These are phyloP conservation scores for Rubia yunnanensis DNA, from an alignment of 257 asterid genomes.

Conservation along the genomic window DNA sequence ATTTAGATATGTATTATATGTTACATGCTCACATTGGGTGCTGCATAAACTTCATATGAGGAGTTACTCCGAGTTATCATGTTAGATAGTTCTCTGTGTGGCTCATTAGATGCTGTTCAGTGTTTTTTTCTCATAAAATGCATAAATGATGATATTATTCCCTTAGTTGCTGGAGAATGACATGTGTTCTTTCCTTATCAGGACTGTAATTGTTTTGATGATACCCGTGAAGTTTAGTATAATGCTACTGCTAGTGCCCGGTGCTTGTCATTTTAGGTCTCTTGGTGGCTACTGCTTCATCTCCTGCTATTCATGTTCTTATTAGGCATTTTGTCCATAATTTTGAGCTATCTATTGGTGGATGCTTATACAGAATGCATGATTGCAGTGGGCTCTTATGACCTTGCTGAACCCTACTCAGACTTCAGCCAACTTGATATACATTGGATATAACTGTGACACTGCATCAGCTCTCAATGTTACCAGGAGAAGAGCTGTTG, in stretches of 20 bases:
- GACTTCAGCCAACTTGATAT: conserved; percentile 85
- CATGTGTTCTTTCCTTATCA: neutral
- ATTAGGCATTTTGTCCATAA: conserved; percentile 12
- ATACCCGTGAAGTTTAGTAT: neutral
- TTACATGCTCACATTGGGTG: neutral
- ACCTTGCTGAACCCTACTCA: conserved; percentile 78
- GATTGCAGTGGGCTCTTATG: conserved; percentile 95
- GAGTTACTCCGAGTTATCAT: neutral
- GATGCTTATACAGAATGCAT: conserved; percentile 26
- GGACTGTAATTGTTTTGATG: neutral
- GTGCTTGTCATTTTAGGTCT: neutral
- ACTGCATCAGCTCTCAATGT: conserved; percentile 69
- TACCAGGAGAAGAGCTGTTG: conserved; percentile 67
- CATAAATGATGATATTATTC: neutral
- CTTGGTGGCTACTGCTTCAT: neutral
- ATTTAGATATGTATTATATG: neutral
- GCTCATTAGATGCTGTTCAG: neutral
- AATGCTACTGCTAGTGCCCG: neutral
- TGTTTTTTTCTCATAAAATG: neutral
- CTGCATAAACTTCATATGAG: neutral
- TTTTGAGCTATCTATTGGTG: conserved; percentile 18
- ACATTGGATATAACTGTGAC: conserved; percentile 72
- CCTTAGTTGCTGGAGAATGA: neutral
- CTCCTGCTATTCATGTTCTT: conserved; percentile 9
- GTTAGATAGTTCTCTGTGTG: neutral